Base-by-base conservation (phyloP, 257 asterid genomes). In the Fraxinus excelsior region DNA sequence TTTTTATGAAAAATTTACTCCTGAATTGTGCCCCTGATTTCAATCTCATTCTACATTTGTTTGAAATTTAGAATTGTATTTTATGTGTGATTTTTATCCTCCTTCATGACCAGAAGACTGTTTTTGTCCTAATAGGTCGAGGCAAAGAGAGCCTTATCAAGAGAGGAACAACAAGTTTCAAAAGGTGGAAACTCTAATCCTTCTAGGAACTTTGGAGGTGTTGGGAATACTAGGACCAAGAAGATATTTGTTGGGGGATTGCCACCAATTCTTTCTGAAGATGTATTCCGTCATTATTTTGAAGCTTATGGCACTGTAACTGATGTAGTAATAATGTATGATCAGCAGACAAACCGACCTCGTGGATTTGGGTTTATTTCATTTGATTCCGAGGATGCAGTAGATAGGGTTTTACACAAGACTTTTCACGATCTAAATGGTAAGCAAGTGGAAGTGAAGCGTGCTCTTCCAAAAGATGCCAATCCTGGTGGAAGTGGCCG, bases 321-420 rank as follows among this genome's bases (percentile, higher is more conserved):
- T 67, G 97, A 92, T 86, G 97, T 90, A 2, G 96, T 89, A 71
- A 89, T 94, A 70, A 94, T 94, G 98, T 90, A 86, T 81, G 98
- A 94, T 78, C 98, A 94, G 86, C 97, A 92, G 85, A 94, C 98
- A 23, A 94, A 92, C 62, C 91, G 98, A 40, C 98, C 98, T 34
- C 96, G 97, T 40, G 98, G 98, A 73, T 94, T 94, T 80, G 98
- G 98, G 6, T 94, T 92, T 76, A 87, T 92, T 77, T 89, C 98
- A 3, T 92, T 94, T 73, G 98, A 94, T 74, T 84, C 96, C 13
- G 98, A 94, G 83, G 98, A 94, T 65, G 98, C 98, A 21, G 97
- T 94, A 4, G 98, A 94, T 78, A 88, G 96, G 82, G 98, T 94
- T 74, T 83, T 94, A 40, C 98, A 94, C 85, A 91, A 94, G 83